Evolutionary conservation across 805 yeast species (phyloP), one percentile per base, ranked within the genome.

Genomic region (Starmera caribaea): DNA sequence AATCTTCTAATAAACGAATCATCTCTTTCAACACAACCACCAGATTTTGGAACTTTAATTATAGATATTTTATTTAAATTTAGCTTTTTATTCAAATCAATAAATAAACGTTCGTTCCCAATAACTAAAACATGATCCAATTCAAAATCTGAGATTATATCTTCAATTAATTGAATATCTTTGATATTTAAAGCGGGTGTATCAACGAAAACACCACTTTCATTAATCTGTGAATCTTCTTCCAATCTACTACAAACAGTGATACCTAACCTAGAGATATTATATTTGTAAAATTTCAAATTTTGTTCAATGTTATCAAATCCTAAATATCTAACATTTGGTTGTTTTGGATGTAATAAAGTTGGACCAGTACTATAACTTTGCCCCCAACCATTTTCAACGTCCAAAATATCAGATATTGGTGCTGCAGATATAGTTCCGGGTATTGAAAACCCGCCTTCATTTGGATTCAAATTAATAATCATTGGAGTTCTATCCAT

Each of bases 401-500:
- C 74, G 51, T 92, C 96, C 30, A 89, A 65, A 32, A 78, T 63
- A 52, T 86, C 96, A 34, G 88, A 78, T 12, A 89, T 69, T 0
- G 95, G 84, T 0, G 94, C 80, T 0, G 96, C 96, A 0, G 88
- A 70, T 5, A 92, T 45, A 4, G 87, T 74, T 1, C 98, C 97
- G 0, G 97, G 97, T 9, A 83, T 67, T 1, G 84, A 63, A 47
- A 79, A 79, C 1, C 78, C 79, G 4, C 88, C 85, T 33, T 72
- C 76, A 21, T 59, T 56, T 2, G 97, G 95, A 54, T 89, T 84
- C 40, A 89, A 58, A 51, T 88, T 89, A 13, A 90, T 85, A 30
- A 80, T 63, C 41, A 88, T 51, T 1, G 97, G 97, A 38, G 73
- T 64, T 24, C 66, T 55, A 42, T 76, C 81, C 71, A 74, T 69